A percentile compares a stretch with the other conserved stretches of the same genome.
Evolutionary conservation across 306 rosid genomes (phyloP).

Genomic region (Pyrus bretschneideri): DNA sequence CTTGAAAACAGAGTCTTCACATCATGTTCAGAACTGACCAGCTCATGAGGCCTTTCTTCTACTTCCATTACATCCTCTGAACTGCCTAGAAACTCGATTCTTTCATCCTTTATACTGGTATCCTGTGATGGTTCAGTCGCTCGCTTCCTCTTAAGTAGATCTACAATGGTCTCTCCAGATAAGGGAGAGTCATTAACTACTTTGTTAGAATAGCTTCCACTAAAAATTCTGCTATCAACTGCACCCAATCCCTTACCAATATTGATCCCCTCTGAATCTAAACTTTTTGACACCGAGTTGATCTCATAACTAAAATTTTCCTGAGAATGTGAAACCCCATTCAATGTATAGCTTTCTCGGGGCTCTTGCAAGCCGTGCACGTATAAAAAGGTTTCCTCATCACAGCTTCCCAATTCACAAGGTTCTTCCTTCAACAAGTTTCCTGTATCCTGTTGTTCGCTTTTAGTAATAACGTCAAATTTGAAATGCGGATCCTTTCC

Average conservation of each 20-base stretch:
- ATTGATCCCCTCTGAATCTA: not conserved
- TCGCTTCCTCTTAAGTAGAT: slow-evolving; percentile 36
- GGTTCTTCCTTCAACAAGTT: slow-evolving; percentile 25
- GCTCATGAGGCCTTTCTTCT: slow-evolving; percentile 16
- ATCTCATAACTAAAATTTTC: slow-evolving; percentile 11
- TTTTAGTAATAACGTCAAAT: slow-evolving; percentile 9
- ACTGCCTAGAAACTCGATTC: not conserved
- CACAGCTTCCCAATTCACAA: slow-evolving; percentile 29
- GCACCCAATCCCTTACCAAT: not conserved
- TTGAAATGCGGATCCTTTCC: slow-evolving; percentile 14
- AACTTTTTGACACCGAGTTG: slow-evolving; percentile 16
- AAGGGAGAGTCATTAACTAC: slow-evolving; percentile 14
- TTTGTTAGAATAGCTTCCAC: slow-evolving; percentile 10
- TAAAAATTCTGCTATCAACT: not conserved
- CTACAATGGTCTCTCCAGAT: slow-evolving; percentile 29
- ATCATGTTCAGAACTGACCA: slow-evolving; percentile 17
- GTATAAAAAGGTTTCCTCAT: slow-evolving; percentile 18
- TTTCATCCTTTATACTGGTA: slow-evolving; percentile 22
- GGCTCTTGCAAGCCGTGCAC: not conserved
- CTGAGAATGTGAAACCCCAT: slow-evolving; percentile 12
- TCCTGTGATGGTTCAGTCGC: slow-evolving; percentile 17
- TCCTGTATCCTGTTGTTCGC: slow-evolving; percentile 17
- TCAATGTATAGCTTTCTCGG: slow-evolving; percentile 31
- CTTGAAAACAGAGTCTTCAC: not conserved
- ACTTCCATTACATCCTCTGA: slow-evolving; percentile 24